Percentiles rank a stretch among this genome's conserved stretches.
These are phyloP conservation scores for Galerina sulciceps DNA, from an alignment of 768 basidiomycete genomes.

Conservation along the genomic window DNA sequence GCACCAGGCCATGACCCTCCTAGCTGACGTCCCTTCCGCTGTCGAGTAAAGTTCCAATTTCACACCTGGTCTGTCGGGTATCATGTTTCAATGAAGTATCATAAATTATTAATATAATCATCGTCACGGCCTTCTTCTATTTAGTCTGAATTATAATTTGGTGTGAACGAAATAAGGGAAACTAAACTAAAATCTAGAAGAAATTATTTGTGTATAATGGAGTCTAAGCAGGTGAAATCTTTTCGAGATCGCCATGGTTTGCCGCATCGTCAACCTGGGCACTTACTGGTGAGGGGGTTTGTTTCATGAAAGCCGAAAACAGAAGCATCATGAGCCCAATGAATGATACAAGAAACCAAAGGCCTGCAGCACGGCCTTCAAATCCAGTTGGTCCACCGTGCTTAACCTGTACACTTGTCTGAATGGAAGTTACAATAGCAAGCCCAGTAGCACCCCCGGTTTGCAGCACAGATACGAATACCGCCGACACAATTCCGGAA, in stretches of 20 bases:
- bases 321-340: constrained; percentile 12
- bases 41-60: background rate
- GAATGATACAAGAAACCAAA: constrained; percentile 47
- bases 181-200: too few relatives aligned
- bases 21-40: constrained; percentile 17
- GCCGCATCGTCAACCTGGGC: too few relatives aligned
- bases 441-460: constrained; percentile 55
- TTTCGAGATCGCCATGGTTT: background rate
- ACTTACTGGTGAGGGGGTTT: background rate
- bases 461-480: constrained; percentile 59
- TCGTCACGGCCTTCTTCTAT: too few relatives aligned
- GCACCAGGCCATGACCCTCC: constrained; percentile 17
- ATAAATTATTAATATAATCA: too few relatives aligned
- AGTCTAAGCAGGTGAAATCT: background rate
- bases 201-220: too few relatives aligned
- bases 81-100: too few relatives aligned
- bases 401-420: constrained; percentile 43
- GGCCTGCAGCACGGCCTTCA: constrained; percentile 45
- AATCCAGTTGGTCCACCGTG: constrained; percentile 35
- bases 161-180: too few relatives aligned
- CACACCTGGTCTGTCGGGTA: too few relatives aligned
- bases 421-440: constrained; percentile 51
- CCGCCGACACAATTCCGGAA: constrained; percentile 57
- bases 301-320: constrained; percentile 15
- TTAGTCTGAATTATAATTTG: too few relatives aligned